A percentile compares a stretch with the other conserved stretches of the same genome.
phyloP scores from a whole-genome alignment of 1,284 basidiomycete species.

The Psilocybe mexicana region DNA sequence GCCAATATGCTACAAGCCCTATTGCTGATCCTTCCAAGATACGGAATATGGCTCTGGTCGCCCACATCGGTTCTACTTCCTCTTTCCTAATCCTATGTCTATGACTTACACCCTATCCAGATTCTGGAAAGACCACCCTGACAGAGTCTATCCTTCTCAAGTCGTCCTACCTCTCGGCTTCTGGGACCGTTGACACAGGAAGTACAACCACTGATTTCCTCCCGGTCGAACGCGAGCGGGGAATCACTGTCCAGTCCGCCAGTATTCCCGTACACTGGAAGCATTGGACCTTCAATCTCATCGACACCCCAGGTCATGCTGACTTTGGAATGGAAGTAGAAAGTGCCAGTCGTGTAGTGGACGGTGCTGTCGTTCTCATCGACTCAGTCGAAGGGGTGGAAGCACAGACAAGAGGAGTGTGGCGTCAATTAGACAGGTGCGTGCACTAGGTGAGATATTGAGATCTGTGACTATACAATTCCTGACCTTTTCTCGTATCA shows the following conservation, averaged over 20 bases:
- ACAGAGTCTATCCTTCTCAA: constrained; percentile 85
- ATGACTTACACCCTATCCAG: constrained; percentile 35
- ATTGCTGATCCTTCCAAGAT: constrained; percentile 47
- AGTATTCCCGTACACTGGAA: constrained; percentile 92
- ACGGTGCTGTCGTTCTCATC: constrained; percentile 85
- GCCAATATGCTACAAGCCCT: constrained; percentile 34
- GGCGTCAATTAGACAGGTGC: constrained; percentile 83
- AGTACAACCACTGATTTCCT: constrained; percentile 91
- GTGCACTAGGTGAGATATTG: constrained; percentile 32
- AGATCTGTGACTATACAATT: background rate
- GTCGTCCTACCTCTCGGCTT: constrained; percentile 69
- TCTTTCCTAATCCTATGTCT: constrained; percentile 1
- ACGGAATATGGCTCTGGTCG: constrained; percentile 81
- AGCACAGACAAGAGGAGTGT: constrained; percentile 87
- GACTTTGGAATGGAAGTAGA: constrained; percentile 96
- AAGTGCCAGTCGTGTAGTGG: constrained; percentile 86
- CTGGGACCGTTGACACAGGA: constrained; percentile 86
- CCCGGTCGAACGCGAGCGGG: constrained; percentile 85
- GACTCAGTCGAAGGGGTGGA: constrained; percentile 93
- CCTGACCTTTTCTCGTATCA: constrained; percentile 29
- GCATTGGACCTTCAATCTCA: constrained; percentile 80
- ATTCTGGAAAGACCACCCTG: constrained; percentile 90
- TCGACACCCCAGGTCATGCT: constrained; percentile 91
- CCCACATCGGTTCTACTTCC: constrained; percentile 69
- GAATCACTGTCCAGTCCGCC: constrained; percentile 91